These are phyloP conservation scores for Albophoma yamanashiensis DNA, from an alignment of 2,329 filamentous ascomycete genomes.

Conservation along the genomic window DNA sequence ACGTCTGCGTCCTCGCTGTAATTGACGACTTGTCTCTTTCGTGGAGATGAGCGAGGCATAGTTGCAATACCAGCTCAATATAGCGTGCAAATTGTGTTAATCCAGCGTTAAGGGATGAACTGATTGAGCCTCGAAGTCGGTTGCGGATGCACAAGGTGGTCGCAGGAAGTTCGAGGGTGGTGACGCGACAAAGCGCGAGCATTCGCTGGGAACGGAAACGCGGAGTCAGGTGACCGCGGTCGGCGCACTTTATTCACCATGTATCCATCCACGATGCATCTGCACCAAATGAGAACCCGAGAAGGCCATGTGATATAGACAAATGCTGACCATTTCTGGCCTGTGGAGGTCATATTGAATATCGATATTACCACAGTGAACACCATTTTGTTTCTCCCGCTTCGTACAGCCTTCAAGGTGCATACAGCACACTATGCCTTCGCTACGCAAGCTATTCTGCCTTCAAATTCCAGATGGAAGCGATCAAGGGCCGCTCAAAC, in stretches of 20 bases:
- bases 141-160: neutral
- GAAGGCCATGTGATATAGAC: neutral
- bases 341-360: neutral
- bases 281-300: neutral
- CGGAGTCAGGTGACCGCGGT: neutral
- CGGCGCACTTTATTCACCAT: neutral
- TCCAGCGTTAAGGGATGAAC: neutral
- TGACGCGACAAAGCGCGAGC: neutral
- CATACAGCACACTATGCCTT: neutral
- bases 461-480: neutral
- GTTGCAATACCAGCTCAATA: neutral
- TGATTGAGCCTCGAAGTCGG: neutral
- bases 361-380: neutral
- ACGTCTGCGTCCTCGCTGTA: slow-evolving; percentile 19
- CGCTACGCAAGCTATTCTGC: neutral
- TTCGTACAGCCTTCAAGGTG: neutral
- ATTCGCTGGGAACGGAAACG: neutral
- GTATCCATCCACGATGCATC: neutral
- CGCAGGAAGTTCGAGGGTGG: neutral
- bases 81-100: neutral
- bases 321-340: neutral
- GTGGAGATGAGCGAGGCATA: slow-evolving; percentile 24
- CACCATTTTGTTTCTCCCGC: neutral
- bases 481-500: neutral
- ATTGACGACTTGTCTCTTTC: slow-evolving; percentile 19